Base-by-base conservation (phyloP, 164 flowering plant genomes). In the Nymphaea thermarum region DNA sequence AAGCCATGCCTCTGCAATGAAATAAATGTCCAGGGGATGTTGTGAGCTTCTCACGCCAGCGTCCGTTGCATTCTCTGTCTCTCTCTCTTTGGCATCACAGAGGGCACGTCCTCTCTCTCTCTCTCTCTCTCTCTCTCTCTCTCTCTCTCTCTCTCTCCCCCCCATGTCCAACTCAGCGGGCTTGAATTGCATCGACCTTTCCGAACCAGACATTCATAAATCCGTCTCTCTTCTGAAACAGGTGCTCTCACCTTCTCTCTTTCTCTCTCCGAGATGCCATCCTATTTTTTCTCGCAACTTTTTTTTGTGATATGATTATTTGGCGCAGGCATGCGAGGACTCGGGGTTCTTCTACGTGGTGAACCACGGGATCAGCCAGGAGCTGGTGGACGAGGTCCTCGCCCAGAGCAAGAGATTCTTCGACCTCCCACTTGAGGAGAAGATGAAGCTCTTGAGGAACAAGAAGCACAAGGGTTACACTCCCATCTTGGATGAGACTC, bases 331-430 rank as follows among this genome's bases (percentile, higher is more conserved):
- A 51, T 89, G 96, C 69, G 76, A 86, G 79, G 97, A 94, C 74
- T 85, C 83, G 77, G 99, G 97, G 57, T 94, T 91, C 73, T 91
- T 94, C 81, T 91, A 94, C 78, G 84, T 91, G n/a, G 72, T 86
- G 14, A 94, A 91, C 67, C 99, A 94, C 73, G 99, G 99, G 62
- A 91, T 93, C 68, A 84, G 85, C 68, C 77, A 78, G 77, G 91
- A 87, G 55, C 83, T 91, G 66, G 85, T 94, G 95, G 91, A 90
- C 43, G 83, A 88, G 71, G 99, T 91, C 45, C 91, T 94, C 66
- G 79, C 74, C 0, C 87, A 87, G 73, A 94, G 96, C 78, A 85
- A 78, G 72, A 82, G 69, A 68, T 78, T 94, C 68, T 94, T 94
- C 72, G 71, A 44, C 42, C 59, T 90, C 59, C 88, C 93, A 0